Percentiles rank a stretch among this genome's conserved stretches.
Conservation (phyloP, 306 rosid species). For the Castanea mollissima region DNA sequence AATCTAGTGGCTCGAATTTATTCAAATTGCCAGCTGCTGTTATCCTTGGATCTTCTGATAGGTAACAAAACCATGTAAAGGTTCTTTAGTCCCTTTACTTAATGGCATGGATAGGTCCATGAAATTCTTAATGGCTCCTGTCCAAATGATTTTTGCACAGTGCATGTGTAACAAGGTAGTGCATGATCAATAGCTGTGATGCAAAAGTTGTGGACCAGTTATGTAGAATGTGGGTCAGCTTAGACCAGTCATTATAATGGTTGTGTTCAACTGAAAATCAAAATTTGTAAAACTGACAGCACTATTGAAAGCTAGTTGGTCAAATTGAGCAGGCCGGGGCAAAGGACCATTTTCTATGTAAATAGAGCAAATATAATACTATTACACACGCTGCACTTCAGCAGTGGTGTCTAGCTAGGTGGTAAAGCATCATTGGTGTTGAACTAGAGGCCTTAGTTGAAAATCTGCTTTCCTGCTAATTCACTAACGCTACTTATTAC, state of each 20-base stretch:
- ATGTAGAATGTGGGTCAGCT: not conserved
- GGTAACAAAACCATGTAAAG: slow-evolving; percentile 26
- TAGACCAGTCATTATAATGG: not conserved
- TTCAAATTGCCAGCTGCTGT: slow-evolving; percentile 36
- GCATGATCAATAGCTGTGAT: not conserved
- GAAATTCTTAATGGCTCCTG: not conserved
- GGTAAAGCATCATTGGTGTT: not conserved
- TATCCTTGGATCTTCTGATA: slow-evolving; percentile 42
- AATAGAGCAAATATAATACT: no score
- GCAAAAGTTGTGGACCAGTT: not conserved
- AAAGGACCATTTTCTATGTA: no score
- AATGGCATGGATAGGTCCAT: not conserved
- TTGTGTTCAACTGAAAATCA: not conserved
- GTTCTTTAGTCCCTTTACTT: not conserved
- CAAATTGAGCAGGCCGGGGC: not conserved
- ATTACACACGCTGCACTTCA: not conserved
- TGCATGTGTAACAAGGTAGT: not conserved
- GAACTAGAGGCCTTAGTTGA: not conserved
- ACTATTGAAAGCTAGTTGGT: not conserved
- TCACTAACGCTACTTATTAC: not conserved
- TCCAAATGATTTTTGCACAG: not conserved
- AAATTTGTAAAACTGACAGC: not conserved
- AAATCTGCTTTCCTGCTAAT: not conserved
- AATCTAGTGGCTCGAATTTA: slow-evolving; percentile 23
- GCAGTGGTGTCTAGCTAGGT: not conserved